phyloP scores from a whole-genome alignment of 1,284 basidiomycete species.

The Pholiota adiposa region DNA sequence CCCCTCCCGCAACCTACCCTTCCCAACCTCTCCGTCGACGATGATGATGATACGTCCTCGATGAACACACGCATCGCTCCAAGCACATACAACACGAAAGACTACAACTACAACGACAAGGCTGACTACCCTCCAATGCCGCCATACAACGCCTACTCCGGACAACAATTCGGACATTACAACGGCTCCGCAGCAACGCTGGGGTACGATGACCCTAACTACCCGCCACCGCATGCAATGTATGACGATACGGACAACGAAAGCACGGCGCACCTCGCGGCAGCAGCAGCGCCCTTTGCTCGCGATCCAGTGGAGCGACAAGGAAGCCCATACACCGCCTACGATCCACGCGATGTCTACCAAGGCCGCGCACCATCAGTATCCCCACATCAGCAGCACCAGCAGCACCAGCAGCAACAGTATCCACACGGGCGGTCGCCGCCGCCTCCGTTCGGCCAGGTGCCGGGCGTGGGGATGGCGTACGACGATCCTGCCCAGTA shows the following conservation, averaged over 20 bases:
- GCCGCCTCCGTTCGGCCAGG: conserved; percentile 17
- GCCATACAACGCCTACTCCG: conserved; percentile 62
- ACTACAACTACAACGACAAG: conserved; percentile 56
- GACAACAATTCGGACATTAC: conserved; percentile 56
- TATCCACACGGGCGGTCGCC: conserved; percentile 21
- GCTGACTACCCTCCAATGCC: conserved; percentile 74
- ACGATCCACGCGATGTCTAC: conserved; percentile 57
- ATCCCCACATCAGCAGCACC: conserved; percentile 23
- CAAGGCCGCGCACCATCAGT: conserved; percentile 45
- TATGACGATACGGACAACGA: conserved; percentile 61
- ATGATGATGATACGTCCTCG: conserved; percentile 72
- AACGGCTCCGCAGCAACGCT: conserved; percentile 60
- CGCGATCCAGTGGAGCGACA: conserved; percentile 41
- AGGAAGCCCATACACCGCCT: conserved; percentile 32
- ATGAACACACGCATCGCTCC: conserved; percentile 61
- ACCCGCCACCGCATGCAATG: conserved; percentile 37
- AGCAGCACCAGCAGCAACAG: conserved; percentile 26
- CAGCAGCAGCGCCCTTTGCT: conserved; percentile 57
- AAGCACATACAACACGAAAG: conserved; percentile 58
- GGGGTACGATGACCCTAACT: conserved; percentile 50
- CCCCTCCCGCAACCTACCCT: conserved; percentile 96
- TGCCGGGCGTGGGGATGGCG: conserved; percentile 31
- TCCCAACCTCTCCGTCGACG: conserved; percentile 88
- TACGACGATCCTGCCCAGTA: conserved; percentile 38
- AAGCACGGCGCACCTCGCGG: conserved; percentile 59